phyloP scores from a whole-genome alignment of 257 asterid genomes.

The Ophiorrhiza pumila region DNA sequence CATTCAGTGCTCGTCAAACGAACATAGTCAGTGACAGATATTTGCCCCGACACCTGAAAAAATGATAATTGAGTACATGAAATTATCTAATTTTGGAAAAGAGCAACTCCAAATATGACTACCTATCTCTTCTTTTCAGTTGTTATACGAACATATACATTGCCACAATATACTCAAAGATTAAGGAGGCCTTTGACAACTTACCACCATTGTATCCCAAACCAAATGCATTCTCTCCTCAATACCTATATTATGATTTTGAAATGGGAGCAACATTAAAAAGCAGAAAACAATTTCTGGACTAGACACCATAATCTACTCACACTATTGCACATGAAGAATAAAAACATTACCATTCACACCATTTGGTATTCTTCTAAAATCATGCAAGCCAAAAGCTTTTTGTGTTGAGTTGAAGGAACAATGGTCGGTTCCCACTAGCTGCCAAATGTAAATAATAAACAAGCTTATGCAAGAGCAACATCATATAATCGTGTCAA shows the following conservation, averaged over 20 bases:
- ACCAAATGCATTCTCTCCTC: conserved; percentile 98
- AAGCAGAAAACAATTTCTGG: background rate
- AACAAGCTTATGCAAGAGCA: conserved; percentile 7
- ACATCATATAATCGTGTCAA: background rate
- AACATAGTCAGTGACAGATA: conserved; percentile 76
- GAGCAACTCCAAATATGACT: background rate
- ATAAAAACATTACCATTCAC: conserved; percentile 60
- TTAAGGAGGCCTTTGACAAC: conserved; percentile 22
- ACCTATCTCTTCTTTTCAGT: background rate
- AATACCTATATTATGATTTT: conserved; percentile 48
- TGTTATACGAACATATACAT: background rate
- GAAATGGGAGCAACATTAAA: conserved; percentile 8
- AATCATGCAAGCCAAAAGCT: conserved; percentile 78
- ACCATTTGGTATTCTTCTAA: conserved; percentile 94
- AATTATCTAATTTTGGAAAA: background rate
- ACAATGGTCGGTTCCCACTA: conserved; percentile 98
- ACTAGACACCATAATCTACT: background rate
- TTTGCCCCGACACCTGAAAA: conserved; percentile 75
- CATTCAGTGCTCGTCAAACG: conserved; percentile 86
- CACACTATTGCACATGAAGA: background rate
- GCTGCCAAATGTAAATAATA: conserved; percentile 50
- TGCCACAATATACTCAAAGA: background rate
- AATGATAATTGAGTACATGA: conserved; percentile 3
- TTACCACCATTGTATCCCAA: conserved; percentile 98
- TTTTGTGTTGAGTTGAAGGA: conserved; percentile 86